Conservation (phyloP, 139 green algal species). For the Chlamydomonas sp. region DNA sequence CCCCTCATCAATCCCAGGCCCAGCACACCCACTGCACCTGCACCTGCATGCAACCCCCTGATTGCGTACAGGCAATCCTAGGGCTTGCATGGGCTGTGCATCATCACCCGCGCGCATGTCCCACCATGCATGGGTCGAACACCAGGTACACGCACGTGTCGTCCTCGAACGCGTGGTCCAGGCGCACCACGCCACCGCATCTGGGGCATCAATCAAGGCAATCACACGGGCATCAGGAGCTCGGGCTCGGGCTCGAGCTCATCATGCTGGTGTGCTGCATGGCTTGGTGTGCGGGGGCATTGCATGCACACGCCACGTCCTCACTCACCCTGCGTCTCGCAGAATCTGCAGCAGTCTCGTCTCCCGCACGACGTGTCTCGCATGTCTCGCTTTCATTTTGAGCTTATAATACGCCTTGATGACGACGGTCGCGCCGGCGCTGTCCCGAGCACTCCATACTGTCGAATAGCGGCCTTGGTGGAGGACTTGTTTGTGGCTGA, state of each 20-base stretch:
- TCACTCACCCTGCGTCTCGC: conserved; percentile 15
- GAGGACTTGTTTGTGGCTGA: too few relatives aligned
- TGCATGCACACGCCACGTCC: neutral
- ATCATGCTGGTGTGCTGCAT: neutral
- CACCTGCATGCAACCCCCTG: too few relatives aligned
- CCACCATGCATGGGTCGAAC: conserved; percentile 32
- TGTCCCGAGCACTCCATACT: neutral
- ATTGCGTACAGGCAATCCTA: too few relatives aligned
- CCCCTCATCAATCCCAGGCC: too few relatives aligned
- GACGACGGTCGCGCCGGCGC: neutral
- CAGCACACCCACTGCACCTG: too few relatives aligned
- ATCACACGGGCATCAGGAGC: neutral
- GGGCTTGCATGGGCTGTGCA: too few relatives aligned
- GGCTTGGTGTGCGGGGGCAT: neutral
- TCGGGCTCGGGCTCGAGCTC: neutral
- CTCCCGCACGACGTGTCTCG: conserved; percentile 22
- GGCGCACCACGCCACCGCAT: conserved; percentile 22
- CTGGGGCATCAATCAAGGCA: conserved; percentile 11
- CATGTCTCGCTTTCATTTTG: conserved; percentile 16
- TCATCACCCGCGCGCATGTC: too few relatives aligned
- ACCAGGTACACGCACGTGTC: conserved; percentile 33
- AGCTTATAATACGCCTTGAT: conserved; percentile 8
- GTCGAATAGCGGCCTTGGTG: conserved; percentile 5
- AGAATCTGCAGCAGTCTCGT: conserved; percentile 18
- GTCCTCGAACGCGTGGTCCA: conserved; percentile 40